Base-by-base conservation (phyloP, 805 yeast genomes). In the Sungouiella thailandica region DNA sequence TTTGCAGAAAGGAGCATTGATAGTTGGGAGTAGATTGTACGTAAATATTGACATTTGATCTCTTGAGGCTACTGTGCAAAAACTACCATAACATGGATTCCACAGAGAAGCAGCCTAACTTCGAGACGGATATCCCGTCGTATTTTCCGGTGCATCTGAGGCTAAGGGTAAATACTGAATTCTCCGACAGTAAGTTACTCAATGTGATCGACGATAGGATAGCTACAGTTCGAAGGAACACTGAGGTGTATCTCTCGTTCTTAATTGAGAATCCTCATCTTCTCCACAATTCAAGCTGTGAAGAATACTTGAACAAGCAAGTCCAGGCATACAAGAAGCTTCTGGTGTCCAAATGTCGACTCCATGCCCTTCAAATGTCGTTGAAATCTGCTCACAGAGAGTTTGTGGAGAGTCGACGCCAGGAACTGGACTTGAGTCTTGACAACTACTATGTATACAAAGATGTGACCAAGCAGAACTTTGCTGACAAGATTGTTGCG, bases 101-200 rank as follows among this genome's bases (percentile, higher is more conserved):
- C 8, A 7, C 9, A 7, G 22, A 19, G 8, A 19, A 19, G 22
- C 22, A 19, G 9, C 47, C 48, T 10, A 34, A 43, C 33, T 43
- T 45, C 31, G 25, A 12, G 9, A 9, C 23, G n/a, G 34, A 23
- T n/a, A 20, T 36, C 18, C 47, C 47, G 11, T 10, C 19, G 22
- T 46, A 46, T 32, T 40, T 44, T 29, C 50, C 50, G 8, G 34
- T 40, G 12, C 43, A 46, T 23, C 43, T 28, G 40, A 25, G 31
- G 14, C 27, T 44, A 20, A 33, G 45, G 4, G 34, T 44, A 23
- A 36, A 34, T 14, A 40, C 43, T 2, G 50, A 46, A 22, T 41
- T 30, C 28, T 25, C 40, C 16, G 34, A 39, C 6, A 23, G 36
- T n/a, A 28, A 26, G n/a, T 38, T 30, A 9, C 28, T 34, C 16